phyloP scores from a whole-genome alignment of 305 asterid species.

The Caryopteris hybrid region DNA sequence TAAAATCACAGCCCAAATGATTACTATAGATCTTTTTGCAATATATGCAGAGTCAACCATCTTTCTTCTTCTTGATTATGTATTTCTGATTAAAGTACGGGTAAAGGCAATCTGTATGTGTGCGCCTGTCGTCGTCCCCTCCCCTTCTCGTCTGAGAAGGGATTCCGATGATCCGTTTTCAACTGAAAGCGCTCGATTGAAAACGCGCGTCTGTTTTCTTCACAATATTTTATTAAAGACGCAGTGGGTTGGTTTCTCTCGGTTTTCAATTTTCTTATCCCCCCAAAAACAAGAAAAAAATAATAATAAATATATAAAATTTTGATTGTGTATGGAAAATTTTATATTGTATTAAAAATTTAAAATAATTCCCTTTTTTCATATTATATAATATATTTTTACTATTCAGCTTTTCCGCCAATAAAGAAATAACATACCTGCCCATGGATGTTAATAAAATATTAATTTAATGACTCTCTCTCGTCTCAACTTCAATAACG shows the following conservation, averaged over 20 bases:
- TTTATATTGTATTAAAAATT: too few relatives aligned
- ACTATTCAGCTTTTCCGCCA: too few relatives aligned
- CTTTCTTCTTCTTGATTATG: constrained; percentile 9
- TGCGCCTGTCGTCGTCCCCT: neutral
- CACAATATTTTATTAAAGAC: neutral
- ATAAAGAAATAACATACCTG: too few relatives aligned
- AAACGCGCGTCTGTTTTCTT: neutral
- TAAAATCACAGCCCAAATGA: constrained; percentile 23
- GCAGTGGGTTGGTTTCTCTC: neutral
- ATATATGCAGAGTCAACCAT: constrained; percentile 13
- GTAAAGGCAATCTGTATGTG: neutral
- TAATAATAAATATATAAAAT: too few relatives aligned
- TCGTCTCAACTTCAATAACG: too few relatives aligned
- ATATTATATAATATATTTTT: too few relatives aligned
- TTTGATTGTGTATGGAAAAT: too few relatives aligned
- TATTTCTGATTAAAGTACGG: neutral
- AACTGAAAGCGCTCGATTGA: neutral
- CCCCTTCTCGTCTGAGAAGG: neutral
- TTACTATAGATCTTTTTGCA: neutral
- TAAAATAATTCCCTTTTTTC: too few relatives aligned
- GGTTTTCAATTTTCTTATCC: neutral
- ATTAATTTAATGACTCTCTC: too few relatives aligned
- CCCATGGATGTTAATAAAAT: too few relatives aligned
- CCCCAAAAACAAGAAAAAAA: too few relatives aligned
- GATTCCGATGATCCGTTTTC: neutral